Evolutionary conservation across 108 stramenopile genomes (phyloP).

Genomic region (Pinguiococcus pyrenoidosus): DNA sequence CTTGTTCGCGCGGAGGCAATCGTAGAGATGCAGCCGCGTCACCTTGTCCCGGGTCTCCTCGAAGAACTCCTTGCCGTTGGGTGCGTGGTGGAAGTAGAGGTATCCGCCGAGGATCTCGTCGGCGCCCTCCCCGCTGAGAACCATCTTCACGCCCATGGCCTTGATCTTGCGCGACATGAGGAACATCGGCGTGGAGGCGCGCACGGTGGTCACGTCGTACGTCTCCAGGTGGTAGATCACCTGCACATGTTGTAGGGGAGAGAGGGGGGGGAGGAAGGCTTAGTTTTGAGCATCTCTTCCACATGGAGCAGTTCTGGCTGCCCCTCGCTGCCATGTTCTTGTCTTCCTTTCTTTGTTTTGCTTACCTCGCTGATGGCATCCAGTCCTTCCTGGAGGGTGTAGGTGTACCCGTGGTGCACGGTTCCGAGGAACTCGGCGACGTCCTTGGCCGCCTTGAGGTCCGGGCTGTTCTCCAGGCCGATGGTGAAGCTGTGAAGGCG

Average conservation of each 20-base stretch:
- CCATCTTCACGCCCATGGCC: slow-evolving; percentile 99
- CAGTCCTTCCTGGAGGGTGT: slow-evolving; percentile 87
- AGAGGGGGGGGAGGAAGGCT: too few species aligned
- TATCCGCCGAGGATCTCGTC: slow-evolving; percentile 97
- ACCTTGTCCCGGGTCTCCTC: slow-evolving; percentile 79
- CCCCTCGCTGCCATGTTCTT: too few species aligned
- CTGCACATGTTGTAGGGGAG: not conserved
- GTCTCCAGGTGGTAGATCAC: slow-evolving; percentile 81
- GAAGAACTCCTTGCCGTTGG: slow-evolving; percentile 84
- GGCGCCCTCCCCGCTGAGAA: slow-evolving; percentile 92
- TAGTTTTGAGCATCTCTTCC: not conserved
- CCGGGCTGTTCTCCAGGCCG: slow-evolving; percentile 76
- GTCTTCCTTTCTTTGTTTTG: too few species aligned
- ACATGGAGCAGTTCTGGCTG: too few species aligned
- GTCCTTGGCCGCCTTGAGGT: slow-evolving; percentile 77
- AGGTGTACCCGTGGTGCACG: slow-evolving; percentile 87
- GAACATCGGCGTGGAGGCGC: slow-evolving; percentile 94
- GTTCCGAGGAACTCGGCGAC: slow-evolving; percentile 90
- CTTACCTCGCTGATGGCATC: slow-evolving; percentile 86
- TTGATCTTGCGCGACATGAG: slow-evolving; percentile 95
- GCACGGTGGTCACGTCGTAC: slow-evolving; percentile 91
- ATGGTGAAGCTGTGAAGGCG: slow-evolving; percentile 92
- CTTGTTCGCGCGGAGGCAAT: slow-evolving; percentile 97
- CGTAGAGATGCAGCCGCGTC: slow-evolving; percentile 71
- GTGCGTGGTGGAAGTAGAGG: slow-evolving; percentile 98